Conservation (phyloP, 2,329 filamentous ascomycete genomes). For the Pseudofabraea citricarpa region DNA sequence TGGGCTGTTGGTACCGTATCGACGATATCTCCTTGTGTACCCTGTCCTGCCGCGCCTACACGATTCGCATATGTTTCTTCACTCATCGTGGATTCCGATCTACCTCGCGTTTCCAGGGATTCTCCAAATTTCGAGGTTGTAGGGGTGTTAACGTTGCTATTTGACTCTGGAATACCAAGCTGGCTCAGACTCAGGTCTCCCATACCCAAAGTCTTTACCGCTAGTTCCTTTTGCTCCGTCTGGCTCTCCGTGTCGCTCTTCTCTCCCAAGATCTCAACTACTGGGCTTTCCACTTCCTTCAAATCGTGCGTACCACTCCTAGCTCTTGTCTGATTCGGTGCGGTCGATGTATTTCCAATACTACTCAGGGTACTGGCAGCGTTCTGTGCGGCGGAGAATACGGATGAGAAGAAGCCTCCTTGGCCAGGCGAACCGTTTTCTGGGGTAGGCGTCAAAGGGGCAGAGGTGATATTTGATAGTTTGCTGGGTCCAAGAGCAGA, state of each 20-base stretch:
- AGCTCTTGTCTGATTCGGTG: conserved; percentile 45
- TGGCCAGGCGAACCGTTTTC: conserved; percentile 60
- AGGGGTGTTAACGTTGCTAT: conserved; percentile 49
- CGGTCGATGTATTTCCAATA: conserved; percentile 61
- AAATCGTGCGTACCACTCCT: conserved; percentile 29
- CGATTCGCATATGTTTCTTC: conserved; percentile 14
- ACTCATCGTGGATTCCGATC: conserved; percentile 17
- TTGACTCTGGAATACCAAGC: conserved; percentile 68
- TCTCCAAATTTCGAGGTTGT: conserved; percentile 52
- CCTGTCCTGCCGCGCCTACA: conserved; percentile 1
- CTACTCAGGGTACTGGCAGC: conserved; percentile 74
- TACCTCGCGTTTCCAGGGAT: conserved; percentile 14
- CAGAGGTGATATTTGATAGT: conserved; percentile 69
- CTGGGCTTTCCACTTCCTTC: conserved; percentile 24
- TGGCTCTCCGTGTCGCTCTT: conserved; percentile 24
- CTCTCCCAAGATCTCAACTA: conserved; percentile 28
- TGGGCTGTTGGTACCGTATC: conserved; percentile 15
- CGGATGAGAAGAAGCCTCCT: conserved; percentile 84
- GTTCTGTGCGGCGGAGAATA: conserved; percentile 90
- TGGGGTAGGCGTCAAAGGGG: conserved; percentile 69
- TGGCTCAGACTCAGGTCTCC: conserved; percentile 88
- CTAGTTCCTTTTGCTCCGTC: conserved; percentile 59
- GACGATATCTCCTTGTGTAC: conserved; percentile 11
- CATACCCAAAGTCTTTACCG: conserved; percentile 82
- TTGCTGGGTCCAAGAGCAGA: conserved; percentile 64